These are phyloP conservation scores for Miscanthus lutarioriparius DNA, from an alignment of 176 grass and related monocot genomes.

Conservation along the genomic window DNA sequence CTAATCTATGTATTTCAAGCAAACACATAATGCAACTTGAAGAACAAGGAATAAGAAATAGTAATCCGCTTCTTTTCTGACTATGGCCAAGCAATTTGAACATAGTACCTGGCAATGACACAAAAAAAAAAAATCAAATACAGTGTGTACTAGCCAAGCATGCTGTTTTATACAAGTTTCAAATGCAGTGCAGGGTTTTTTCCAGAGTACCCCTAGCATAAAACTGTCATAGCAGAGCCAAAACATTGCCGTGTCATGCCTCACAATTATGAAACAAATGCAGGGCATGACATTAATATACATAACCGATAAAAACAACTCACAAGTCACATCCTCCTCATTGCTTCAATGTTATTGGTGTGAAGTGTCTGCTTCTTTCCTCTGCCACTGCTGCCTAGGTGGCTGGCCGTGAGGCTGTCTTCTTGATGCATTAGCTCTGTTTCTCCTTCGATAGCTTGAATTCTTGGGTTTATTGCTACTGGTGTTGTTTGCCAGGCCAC, in stretches of 20 bases:
- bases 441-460: slow-evolving; percentile 46
- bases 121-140: not conserved
- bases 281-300: not conserved
- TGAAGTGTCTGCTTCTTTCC: slow-evolving; percentile 49
- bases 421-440: slow-evolving; percentile 45
- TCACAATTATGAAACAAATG: not conserved
- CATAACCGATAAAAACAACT: not conserved
- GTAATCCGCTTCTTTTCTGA: not conserved
- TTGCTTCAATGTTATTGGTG: slow-evolving; percentile 44
- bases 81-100: not conserved
- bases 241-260: not conserved
- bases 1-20: not conserved
- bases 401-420: slow-evolving; percentile 36
- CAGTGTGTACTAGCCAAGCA: not conserved
- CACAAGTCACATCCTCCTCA: not conserved
- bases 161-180: not conserved
- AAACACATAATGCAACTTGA: not conserved
- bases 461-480: slow-evolving; percentile 48
- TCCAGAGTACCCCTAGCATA: not conserved
- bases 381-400: slow-evolving; percentile 62
- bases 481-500: slow-evolving; percentile 27
- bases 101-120: not conserved
- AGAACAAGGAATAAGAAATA: not conserved
- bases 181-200: not conserved
- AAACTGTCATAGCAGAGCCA: not conserved